These are phyloP conservation scores for Rhizophora apiculata DNA, from an alignment of 345 rosid species.

Conservation along the genomic window DNA sequence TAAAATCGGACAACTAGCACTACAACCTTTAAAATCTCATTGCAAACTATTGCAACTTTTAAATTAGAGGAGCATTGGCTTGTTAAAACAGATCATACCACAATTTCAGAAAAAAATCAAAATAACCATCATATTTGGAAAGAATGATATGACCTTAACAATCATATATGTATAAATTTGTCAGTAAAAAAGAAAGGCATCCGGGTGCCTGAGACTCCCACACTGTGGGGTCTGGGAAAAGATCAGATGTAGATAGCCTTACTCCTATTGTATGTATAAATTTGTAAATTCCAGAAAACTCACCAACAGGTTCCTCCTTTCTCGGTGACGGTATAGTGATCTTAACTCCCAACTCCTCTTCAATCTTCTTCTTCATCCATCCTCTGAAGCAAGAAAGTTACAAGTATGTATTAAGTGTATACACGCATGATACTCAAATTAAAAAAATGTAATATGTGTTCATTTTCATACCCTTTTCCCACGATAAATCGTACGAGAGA, in stretches of 20 bases:
- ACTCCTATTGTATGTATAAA: not conserved
- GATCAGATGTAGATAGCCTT: too few relatives aligned
- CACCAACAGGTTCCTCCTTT: constrained; percentile 65
- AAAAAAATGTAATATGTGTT: constrained; percentile 18
- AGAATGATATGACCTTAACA: not conserved
- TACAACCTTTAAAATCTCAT: constrained; percentile 5
- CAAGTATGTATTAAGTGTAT: constrained; percentile 18
- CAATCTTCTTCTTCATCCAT: constrained; percentile 55
- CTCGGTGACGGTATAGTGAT: constrained; percentile 63
- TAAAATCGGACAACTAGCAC: not conserved
- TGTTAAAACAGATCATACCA: not conserved
- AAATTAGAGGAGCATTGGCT: constrained; percentile 1
- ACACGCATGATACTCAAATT: constrained; percentile 8
- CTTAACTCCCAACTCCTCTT: constrained; percentile 75
- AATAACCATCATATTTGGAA: not conserved
- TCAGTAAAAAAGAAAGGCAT: too few relatives aligned
- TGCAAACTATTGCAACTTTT: not conserved
- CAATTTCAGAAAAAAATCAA: not conserved
- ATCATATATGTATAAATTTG: not conserved
- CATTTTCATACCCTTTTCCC: constrained; percentile 68
- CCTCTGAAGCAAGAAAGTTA: constrained; percentile 45
- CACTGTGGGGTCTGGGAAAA: too few relatives aligned
- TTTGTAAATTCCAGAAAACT: constrained; percentile 19
- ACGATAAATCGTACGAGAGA: constrained; percentile 66
- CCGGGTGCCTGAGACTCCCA: too few relatives aligned